Conservation (phyloP, 352 stramenopile genomes). For the Lagenidium giganteum region DNA sequence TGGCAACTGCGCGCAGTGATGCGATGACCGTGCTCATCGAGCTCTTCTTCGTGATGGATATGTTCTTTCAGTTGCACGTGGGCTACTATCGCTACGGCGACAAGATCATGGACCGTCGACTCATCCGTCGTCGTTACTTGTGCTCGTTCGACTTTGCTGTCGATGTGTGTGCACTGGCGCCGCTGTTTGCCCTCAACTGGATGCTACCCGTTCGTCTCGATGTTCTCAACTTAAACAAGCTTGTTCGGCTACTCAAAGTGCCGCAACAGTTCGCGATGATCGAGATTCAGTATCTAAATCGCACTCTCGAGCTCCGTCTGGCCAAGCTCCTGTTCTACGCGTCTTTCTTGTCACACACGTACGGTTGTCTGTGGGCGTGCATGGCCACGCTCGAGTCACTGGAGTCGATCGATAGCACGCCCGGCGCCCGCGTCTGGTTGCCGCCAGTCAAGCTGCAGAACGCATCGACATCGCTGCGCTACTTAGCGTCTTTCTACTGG, state of each 20-base stretch:
- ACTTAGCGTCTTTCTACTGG: conserved; percentile 31
- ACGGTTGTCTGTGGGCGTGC: conserved; percentile 43
- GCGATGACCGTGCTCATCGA: too few species aligned
- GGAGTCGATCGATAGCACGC: conserved; percentile 11
- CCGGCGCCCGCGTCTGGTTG: conserved; percentile 41
- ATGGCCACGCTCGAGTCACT: conserved; percentile 34
- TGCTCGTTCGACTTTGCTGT: conserved; percentile 27
- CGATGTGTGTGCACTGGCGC: conserved; percentile 31
- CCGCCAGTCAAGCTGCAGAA: conserved; percentile 19
- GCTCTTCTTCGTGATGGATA: too few species aligned
- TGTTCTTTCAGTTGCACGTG: conserved; percentile 27
- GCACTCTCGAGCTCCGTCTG: conserved; percentile 35
- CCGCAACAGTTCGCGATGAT: conserved; percentile 32
- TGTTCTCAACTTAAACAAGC: conserved; percentile 53
- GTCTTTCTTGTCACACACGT: conserved; percentile 36
- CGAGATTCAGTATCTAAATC: conserved; percentile 37
- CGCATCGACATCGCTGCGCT: conserved; percentile 10
- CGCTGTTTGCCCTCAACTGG: conserved; percentile 39
- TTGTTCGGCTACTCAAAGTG: conserved; percentile 41
- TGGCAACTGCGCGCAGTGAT: too few species aligned
- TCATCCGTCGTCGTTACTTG: conserved; percentile 33
- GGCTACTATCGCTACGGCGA: conserved; percentile 44
- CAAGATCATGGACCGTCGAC: conserved; percentile 39
- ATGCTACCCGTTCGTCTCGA: conserved; percentile 21
- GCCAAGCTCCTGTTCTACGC: conserved; percentile 49